A percentile compares a stretch with the other conserved stretches of the same genome.
phyloP scores from a whole-genome alignment of 352 stramenopile species.

The Globisporangium solare region DNA sequence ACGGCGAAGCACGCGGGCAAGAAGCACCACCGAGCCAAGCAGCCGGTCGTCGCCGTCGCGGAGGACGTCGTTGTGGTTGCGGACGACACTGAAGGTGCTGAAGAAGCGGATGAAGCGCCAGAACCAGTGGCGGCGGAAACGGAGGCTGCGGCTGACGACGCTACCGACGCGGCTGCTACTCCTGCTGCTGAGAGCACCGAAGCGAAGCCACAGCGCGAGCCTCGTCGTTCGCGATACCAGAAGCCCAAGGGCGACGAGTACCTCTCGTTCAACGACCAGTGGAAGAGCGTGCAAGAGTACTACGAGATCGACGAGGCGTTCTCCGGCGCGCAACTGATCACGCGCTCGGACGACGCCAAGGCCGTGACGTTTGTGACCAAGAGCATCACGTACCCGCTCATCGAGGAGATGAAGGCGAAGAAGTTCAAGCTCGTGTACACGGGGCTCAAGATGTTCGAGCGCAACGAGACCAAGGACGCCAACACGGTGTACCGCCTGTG shows the following conservation, averaged over 20 bases:
- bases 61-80: constrained; percentile 1
- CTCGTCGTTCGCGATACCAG: constrained; percentile 45
- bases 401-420: constrained; percentile 84
- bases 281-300: constrained; percentile 58
- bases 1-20: constrained; percentile 12
- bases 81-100: constrained; percentile 10
- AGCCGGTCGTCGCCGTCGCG: constrained; percentile 10
- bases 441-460: constrained; percentile 91
- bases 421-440: constrained; percentile 89
- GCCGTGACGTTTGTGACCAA: constrained; percentile 82
- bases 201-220: constrained; percentile 9
- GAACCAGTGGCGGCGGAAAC: not conserved
- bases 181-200: not conserved
- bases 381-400: constrained; percentile 75
- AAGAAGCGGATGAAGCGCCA: not conserved
- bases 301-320: constrained; percentile 74
- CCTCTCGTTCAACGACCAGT: constrained; percentile 60
- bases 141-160: not conserved
- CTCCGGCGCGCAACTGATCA: constrained; percentile 77
- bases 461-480: constrained; percentile 66
- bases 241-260: constrained; percentile 68
- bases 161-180: constrained; percentile 3
- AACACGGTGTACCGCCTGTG: constrained; percentile 86
- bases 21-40: constrained; percentile 21
- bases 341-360: constrained; percentile 82